These are phyloP conservation scores for Chromera velia DNA, from an alignment of 73 alveolate species.

Conservation along the genomic window DNA sequence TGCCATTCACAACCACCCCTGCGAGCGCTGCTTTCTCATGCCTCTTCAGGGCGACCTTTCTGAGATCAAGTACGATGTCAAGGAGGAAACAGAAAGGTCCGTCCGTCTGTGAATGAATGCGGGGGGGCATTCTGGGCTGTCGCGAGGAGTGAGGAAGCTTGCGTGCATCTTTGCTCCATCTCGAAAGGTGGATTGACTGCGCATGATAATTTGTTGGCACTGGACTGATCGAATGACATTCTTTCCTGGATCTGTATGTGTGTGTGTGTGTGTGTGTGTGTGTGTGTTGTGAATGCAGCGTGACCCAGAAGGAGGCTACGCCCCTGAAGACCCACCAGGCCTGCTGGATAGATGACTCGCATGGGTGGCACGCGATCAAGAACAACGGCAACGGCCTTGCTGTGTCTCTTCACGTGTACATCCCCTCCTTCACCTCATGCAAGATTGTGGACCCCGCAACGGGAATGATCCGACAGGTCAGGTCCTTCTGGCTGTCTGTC, in stretches of 20 bases:
- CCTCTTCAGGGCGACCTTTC: background rate
- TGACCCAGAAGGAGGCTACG: too few relatives aligned
- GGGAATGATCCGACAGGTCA: background rate
- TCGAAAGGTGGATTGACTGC: too few relatives aligned
- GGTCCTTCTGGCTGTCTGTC: too few relatives aligned
- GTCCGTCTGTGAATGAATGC: too few relatives aligned
- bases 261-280: too few relatives aligned
- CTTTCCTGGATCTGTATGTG: too few relatives aligned
- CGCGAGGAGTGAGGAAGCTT: too few relatives aligned
- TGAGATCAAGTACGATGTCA: background rate
- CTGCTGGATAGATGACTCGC: background rate
- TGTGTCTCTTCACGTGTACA: background rate
- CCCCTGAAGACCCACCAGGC: background rate
- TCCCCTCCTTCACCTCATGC: background rate
- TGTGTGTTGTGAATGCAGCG: too few relatives aligned
- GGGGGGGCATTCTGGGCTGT: too few relatives aligned
- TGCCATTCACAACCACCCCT: background rate
- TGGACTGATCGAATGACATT: too few relatives aligned
- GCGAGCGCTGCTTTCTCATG: background rate
- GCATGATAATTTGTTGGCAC: too few relatives aligned
- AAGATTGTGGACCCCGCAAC: background rate
- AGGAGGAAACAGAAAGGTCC: background rate
- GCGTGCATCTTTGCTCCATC: too few relatives aligned
- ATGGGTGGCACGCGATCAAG: background rate
- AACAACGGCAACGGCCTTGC: background rate